Evolutionary conservation across 345 rosid species (phyloP).

Genomic region (Eutrema yunnanense): DNA sequence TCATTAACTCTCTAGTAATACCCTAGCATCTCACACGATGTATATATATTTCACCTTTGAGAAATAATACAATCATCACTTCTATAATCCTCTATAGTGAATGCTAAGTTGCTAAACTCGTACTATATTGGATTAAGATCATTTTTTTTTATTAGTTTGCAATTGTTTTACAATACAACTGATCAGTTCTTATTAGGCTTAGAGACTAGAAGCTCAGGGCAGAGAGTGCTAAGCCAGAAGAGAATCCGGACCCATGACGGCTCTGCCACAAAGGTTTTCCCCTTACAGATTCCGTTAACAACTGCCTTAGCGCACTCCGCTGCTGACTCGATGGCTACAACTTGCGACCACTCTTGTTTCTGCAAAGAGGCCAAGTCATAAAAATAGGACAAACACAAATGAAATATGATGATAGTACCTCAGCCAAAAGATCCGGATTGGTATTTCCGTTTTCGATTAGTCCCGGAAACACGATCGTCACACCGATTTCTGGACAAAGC

Average conservation of each 20-base stretch:
- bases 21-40: too few species aligned
- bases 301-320: constrained; percentile 32
- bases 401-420: background rate
- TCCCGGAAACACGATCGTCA: constrained; percentile 50
- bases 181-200: constrained; percentile 1
- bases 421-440: constrained; percentile 22
- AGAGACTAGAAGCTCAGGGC: constrained; percentile 32
- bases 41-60: too few species aligned
- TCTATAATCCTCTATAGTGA: too few species aligned
- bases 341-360: constrained; percentile 25
- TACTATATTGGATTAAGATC: background rate
- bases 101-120: too few species aligned
- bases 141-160: background rate
- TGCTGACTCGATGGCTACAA: constrained; percentile 27
- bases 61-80: too few species aligned
- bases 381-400: background rate
- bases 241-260: constrained; percentile 43
- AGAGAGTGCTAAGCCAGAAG: constrained; percentile 34
- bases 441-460: constrained; percentile 40
- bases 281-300: constrained; percentile 39
- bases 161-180: background rate
- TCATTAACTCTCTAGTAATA: too few species aligned
- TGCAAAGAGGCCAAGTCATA: background rate
- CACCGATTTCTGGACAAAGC: constrained; percentile 30
- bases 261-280: constrained; percentile 37